A percentile compares a stretch with the other conserved stretches of the same genome.
These are phyloP conservation scores for Rhodotorula sp. DNA, from an alignment of 1,284 basidiomycete genomes.

Conservation along the genomic window DNA sequence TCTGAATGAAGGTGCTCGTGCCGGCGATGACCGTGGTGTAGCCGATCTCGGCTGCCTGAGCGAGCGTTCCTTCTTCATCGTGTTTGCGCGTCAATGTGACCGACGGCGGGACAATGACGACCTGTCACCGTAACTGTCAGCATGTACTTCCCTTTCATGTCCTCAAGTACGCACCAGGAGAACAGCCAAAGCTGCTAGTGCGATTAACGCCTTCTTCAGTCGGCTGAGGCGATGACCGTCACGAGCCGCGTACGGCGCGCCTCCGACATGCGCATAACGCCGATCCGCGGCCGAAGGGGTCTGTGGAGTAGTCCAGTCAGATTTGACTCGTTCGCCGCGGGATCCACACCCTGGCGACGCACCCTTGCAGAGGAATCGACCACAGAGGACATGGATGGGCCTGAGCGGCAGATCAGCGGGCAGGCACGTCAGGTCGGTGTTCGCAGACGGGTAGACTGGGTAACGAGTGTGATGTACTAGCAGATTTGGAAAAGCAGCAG, in stretches of 20 bases:
- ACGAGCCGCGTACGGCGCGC: not conserved
- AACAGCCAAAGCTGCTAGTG: not conserved
- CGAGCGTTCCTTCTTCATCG: not conserved
- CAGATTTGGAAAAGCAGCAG: too few relatives aligned
- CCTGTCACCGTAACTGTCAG: not conserved
- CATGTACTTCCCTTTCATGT: too few relatives aligned
- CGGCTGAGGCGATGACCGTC: not conserved
- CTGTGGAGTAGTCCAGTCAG: not conserved
- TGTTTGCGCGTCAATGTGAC: constrained; percentile 6
- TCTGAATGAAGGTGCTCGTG: constrained; percentile 11
- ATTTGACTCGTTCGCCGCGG: not conserved
- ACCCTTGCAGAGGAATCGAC: not conserved
- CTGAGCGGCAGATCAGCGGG: not conserved
- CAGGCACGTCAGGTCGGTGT: too few relatives aligned
- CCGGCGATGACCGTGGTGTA: constrained; percentile 20
- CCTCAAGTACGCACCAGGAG: not conserved
- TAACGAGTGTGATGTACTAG: too few relatives aligned
- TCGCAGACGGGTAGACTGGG: too few relatives aligned
- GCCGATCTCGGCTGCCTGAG: not conserved
- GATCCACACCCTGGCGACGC: not conserved
- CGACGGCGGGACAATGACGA: constrained; percentile 16
- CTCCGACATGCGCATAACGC: not conserved
- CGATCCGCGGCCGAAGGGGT: not conserved
- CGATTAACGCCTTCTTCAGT: not conserved
- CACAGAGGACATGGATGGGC: not conserved